Conservation (phyloP, 75 land plant genomes). For the Picea glauca region DNA sequence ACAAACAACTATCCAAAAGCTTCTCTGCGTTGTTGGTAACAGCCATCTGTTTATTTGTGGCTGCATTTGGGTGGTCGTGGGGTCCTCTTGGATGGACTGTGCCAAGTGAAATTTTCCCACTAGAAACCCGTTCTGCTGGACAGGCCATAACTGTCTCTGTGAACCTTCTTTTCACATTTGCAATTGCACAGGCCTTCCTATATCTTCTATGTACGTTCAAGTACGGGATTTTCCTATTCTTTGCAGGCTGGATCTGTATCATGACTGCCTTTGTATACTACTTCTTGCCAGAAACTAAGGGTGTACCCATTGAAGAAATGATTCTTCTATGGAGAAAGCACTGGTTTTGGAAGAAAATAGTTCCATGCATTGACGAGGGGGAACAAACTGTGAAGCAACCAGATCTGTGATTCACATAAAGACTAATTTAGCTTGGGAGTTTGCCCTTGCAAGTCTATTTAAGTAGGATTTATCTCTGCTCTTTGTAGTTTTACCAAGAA, state of each 20-base stretch:
- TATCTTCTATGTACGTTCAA: slow-evolving; percentile 66
- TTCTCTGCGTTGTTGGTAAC: slow-evolving; percentile 44
- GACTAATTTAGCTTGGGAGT: no score
- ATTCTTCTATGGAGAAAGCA: slow-evolving; percentile 68
- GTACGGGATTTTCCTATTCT: slow-evolving; percentile 74
- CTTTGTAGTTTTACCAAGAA: no score
- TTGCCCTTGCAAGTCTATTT: no score
- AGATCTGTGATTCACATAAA: background rate
- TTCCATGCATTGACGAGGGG: slow-evolving; percentile 20
- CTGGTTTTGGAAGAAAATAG: slow-evolving; percentile 79
- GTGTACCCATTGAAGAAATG: slow-evolving; percentile 91
- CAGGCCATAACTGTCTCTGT: slow-evolving; percentile 55
- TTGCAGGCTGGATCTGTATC: slow-evolving; percentile 59
- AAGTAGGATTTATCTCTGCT: no score
- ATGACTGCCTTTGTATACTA: slow-evolving; percentile 58
- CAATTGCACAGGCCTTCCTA: slow-evolving; percentile 70
- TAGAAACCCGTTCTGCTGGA: slow-evolving; percentile 73
- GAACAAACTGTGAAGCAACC: background rate
- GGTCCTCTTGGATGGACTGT: slow-evolving; percentile 81
- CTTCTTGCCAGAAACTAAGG: slow-evolving; percentile 83
- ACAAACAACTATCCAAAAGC: slow-evolving; percentile 41
- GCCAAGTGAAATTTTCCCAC: slow-evolving; percentile 75
- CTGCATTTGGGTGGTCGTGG: slow-evolving; percentile 81
- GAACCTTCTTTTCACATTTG: slow-evolving; percentile 73
- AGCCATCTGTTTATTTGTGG: slow-evolving; percentile 47